Base-by-base conservation (phyloP, 2,329 filamentous ascomycete species). In the Fusarium agapanthi region DNA sequence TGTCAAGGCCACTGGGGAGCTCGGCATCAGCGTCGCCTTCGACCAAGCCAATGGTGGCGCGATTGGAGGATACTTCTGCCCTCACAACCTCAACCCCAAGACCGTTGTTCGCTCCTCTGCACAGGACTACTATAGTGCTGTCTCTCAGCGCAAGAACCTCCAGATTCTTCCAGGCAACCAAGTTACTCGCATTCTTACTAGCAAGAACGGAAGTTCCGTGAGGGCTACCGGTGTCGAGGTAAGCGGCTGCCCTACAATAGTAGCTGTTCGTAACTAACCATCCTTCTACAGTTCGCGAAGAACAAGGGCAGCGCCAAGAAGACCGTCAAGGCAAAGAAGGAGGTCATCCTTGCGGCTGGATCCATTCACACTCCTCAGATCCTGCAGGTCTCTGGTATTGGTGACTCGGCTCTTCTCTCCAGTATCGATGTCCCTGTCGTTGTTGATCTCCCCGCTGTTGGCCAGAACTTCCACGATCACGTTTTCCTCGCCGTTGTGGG, bases 361-460 rank as follows among this genome's bases (percentile, higher is more conserved):
- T 77, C 81, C 5, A 41, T 83, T 12, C 79, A 82, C 71, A 86
- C 78, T 24, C 85, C 80, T 38, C 82, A 86, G 53, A 76, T 88
- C 8, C 80, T 88, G 1, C 83, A 87, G 69, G 78, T 86, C 5
- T 87, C 85, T n/a, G 86, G 86, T 2, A 81, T 88, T 13, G 87
- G 87, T 0, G 78, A 80, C 10, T 71, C 75, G 18, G 72, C 76
- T 6, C 71, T 83, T 3, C 74, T 89, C 11, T 57, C 77, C 1
- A 69, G 70, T 10, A 77, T 84, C 22, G 78, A 78, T 1, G 85
- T 89, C n/a, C 69, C 79, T 0, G 72, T 84, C 0, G 62, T 87
- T 1, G 77, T 83, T 4, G 81, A 88, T 54, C 79, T 86, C 0
- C 84, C 86, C 0, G 85, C 83, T 1, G 87, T 88, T 2, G 87